Evolutionary conservation across 371 early-diverging fungal species (phyloP).

Genomic region (Actinomucor elegans): DNA sequence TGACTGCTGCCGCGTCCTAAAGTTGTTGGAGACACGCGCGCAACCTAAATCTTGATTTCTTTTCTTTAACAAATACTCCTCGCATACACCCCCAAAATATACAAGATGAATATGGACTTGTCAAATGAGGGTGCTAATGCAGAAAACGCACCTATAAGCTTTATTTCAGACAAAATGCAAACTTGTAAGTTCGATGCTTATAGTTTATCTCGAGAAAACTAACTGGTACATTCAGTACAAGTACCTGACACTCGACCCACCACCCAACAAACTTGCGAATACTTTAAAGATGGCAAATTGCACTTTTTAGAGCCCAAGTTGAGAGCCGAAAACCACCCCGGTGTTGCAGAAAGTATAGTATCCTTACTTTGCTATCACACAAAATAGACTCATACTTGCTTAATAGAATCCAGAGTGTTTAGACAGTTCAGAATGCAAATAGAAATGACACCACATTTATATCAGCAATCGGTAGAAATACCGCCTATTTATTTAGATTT

Average conservation of each 20-base stretch:
- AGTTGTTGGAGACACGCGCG: not conserved
- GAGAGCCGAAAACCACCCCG: conserved; percentile 32
- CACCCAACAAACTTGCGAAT: conserved; percentile 3
- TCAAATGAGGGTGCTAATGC: not conserved
- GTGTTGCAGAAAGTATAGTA: conserved; percentile 27
- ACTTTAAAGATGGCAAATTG: conserved; percentile 44
- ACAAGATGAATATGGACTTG: conserved; percentile 3
- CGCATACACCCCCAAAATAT: no score
- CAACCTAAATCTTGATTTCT: not conserved
- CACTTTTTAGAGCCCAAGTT: conserved; percentile 32
- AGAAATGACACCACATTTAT: conserved; percentile 11
- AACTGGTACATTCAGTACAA: not conserved
- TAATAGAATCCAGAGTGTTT: conserved; percentile 31
- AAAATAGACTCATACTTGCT: not conserved
- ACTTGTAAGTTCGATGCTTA: not conserved
- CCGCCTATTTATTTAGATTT: conserved; percentile 23
- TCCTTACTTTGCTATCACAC: no score
- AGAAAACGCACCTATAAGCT: not conserved
- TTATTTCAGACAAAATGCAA: conserved; percentile 8
- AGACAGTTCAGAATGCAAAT: conserved; percentile 23
- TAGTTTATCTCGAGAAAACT: not conserved
- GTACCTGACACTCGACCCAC: conserved; percentile 5
- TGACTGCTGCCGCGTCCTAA: no score
- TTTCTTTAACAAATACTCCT: not conserved
- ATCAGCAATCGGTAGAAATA: conserved; percentile 16